Evolutionary conservation across 768 basidiomycete genomes (phyloP).

Genomic region (Lentinula guzmanii): DNA sequence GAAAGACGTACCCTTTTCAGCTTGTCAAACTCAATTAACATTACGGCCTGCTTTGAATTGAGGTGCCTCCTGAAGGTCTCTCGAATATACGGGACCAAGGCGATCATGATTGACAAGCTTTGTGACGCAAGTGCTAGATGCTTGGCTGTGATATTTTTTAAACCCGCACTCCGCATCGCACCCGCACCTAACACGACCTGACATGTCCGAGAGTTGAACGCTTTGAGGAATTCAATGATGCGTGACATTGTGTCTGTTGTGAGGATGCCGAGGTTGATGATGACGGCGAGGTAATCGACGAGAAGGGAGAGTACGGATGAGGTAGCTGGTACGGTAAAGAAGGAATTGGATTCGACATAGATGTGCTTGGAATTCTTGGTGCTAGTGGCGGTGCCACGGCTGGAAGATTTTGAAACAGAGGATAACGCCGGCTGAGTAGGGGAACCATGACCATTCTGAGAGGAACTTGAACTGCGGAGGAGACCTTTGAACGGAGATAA

Average conservation of each 20-base stretch:
- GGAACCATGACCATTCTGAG: conserved; percentile 13
- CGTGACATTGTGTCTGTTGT: conserved; percentile 95
- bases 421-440: conserved; percentile 11
- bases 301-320: conserved; percentile 66
- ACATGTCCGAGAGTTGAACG: conserved; percentile 96
- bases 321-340: conserved; percentile 85
- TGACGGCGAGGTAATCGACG: conserved; percentile 80
- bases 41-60: conserved; percentile 90
- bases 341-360: conserved; percentile 77
- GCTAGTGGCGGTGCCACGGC: conserved; percentile 7
- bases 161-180: conserved; percentile 96
- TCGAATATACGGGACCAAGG: conserved; percentile 91
- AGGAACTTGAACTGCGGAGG: not conserved
- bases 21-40: conserved; percentile 97
- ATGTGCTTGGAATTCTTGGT: conserved; percentile 48
- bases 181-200: conserved; percentile 98
- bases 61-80: conserved; percentile 93
- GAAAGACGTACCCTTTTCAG: conserved; percentile 76
- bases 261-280: conserved; percentile 82
- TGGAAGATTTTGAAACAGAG: conserved; percentile 14
- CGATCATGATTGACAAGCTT: conserved; percentile 88
- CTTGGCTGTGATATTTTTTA: conserved; percentile 98
- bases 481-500: conserved; percentile 13
- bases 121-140: conserved; percentile 95
- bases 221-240: conserved; percentile 92